phyloP scores from a whole-genome alignment of 108 stramenopile species.

The Epithemia pelagica region DNA sequence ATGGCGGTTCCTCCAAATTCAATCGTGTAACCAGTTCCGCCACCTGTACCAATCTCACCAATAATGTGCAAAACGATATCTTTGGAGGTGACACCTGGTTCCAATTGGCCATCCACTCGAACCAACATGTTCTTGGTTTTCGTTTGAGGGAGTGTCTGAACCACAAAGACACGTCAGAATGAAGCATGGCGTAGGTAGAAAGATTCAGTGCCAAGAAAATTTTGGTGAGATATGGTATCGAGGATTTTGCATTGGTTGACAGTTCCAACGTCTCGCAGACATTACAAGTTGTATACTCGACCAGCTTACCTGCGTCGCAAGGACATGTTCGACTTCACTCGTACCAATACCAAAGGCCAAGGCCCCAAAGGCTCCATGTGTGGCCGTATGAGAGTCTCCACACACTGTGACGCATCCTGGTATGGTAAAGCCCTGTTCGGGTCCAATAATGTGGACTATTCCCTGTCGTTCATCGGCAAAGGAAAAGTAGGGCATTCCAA shows the following conservation, averaged over 20 bases:
- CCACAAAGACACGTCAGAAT: neutral
- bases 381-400: conserved; percentile 92
- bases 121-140: conserved; percentile 92
- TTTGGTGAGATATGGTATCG: neutral
- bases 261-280: too few relatives aligned
- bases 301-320: conserved; percentile 87
- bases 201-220: neutral
- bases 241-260: too few relatives aligned
- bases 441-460: conserved; percentile 93
- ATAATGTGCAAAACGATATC: conserved; percentile 91
- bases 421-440: conserved; percentile 94
- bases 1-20: conserved; percentile 91
- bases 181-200: too few relatives aligned
- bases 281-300: too few relatives aligned
- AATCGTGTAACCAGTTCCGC: conserved; percentile 92
- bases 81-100: conserved; percentile 86
- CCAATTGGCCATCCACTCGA: conserved; percentile 72
- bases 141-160: conserved; percentile 80
- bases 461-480: conserved; percentile 93
- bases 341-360: conserved; percentile 96
- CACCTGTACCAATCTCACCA: conserved; percentile 91
- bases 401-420: conserved; percentile 89
- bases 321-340: conserved; percentile 92
- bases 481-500: conserved; percentile 91
- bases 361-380: conserved; percentile 93